Conservation (phyloP, 1,139 yeast genomes). For the Hyphopichia pseudoburtonii region DNA sequence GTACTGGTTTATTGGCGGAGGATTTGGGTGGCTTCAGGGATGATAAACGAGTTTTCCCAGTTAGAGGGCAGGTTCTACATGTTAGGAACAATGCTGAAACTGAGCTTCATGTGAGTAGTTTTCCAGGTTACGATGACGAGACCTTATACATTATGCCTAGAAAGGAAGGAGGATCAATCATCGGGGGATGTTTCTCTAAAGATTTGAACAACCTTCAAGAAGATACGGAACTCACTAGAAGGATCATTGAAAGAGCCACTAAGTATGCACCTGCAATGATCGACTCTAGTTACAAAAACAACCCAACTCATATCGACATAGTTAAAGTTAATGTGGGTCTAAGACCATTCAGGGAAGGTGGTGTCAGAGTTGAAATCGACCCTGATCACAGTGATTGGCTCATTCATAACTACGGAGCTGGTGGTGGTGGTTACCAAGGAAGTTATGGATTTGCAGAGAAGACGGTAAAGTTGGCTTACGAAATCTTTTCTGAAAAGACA, state of each 20-base stretch:
- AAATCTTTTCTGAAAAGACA: not conserved
- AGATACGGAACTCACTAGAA: constrained; percentile 34
- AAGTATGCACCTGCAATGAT: constrained; percentile 42
- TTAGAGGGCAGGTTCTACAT: constrained; percentile 40
- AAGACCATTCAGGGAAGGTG: constrained; percentile 48
- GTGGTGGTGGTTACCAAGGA: constrained; percentile 56
- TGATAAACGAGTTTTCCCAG: constrained; percentile 24
- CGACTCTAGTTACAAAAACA: constrained; percentile 29
- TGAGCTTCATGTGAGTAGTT: constrained; percentile 29
- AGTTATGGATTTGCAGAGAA: constrained; percentile 40
- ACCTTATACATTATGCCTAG: constrained; percentile 51
- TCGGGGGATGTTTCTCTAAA: constrained; percentile 48
- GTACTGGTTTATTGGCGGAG: constrained; percentile 42
- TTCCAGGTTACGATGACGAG: constrained; percentile 35
- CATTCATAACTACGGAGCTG: constrained; percentile 53
- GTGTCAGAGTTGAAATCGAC: constrained; percentile 44
- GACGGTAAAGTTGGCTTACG: constrained; percentile 22
- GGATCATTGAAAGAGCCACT: constrained; percentile 42
- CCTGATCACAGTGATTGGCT: constrained; percentile 27
- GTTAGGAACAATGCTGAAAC: constrained; percentile 36
- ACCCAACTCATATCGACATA: constrained; percentile 38
- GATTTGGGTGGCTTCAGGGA: constrained; percentile 34
- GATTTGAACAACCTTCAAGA: constrained; percentile 23
- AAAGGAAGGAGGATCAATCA: constrained; percentile 53
- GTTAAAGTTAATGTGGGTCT: constrained; percentile 46